phyloP scores from a whole-genome alignment of 2,329 filamentous ascomycete species.

The Sclerotinia glacialis region DNA sequence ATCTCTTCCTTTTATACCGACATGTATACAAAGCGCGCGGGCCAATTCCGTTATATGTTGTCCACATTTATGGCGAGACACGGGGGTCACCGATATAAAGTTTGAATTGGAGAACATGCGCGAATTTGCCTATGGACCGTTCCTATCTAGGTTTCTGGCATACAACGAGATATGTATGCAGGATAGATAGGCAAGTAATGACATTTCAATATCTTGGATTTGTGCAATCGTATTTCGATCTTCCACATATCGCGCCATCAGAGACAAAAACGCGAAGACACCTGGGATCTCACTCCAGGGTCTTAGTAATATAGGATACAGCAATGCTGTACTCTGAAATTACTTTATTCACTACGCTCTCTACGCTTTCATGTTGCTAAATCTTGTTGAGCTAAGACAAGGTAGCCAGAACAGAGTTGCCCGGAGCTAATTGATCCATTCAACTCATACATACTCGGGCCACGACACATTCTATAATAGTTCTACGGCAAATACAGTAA shows the following conservation, averaged over 20 bases:
- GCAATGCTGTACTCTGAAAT: not conserved
- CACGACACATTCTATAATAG: not conserved
- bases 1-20: not conserved
- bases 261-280: not conserved
- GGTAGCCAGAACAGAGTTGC: not conserved
- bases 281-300: not conserved
- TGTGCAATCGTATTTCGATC: not conserved
- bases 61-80: constrained; percentile 1
- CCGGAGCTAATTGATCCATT: no score
- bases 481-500: not conserved
- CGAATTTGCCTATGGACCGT: not conserved
- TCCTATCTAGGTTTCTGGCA: not conserved
- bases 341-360: not conserved
- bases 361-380: not conserved
- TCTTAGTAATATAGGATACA: not conserved
- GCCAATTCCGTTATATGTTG: not conserved
- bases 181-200: not conserved
- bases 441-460: not conserved
- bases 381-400: not conserved
- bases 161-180: not conserved
- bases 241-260: constrained; percentile 5
- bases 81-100: not conserved
- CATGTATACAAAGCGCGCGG: not conserved
- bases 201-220: not conserved
- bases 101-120: not conserved